Evolutionary conservation across 2,329 filamentous ascomycete genomes (phyloP).

Genomic region (Apiospora saccharicola): DNA sequence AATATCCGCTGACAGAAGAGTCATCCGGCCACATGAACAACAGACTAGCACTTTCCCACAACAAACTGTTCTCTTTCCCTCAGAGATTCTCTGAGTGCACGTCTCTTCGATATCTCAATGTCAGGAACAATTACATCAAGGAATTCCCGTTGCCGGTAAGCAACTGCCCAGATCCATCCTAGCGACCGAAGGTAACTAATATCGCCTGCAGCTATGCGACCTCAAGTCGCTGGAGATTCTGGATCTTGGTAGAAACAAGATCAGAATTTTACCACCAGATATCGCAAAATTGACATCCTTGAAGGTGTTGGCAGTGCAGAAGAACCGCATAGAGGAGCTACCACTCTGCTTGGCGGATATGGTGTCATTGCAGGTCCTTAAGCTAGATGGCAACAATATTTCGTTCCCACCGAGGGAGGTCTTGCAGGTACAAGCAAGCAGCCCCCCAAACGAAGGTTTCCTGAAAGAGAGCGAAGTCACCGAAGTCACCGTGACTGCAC

Average conservation of each 20-base stretch:
- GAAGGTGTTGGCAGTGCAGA: conserved; percentile 87
- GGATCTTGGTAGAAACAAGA: conserved; percentile 88
- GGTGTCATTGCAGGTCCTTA: conserved; percentile 86
- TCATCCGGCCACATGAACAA: conserved; percentile 26
- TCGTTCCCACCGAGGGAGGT: conserved; percentile 78
- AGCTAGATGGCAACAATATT: conserved; percentile 88
- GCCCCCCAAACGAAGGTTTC: conserved; percentile 61
- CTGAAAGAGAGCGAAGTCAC: conserved; percentile 70
- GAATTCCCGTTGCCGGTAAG: conserved; percentile 66
- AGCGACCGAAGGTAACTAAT: conserved; percentile 31
- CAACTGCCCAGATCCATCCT: conserved; percentile 24
- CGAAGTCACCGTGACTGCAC: conserved; percentile 65
- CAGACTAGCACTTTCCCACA: conserved; percentile 84
- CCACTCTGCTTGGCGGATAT: conserved; percentile 88
- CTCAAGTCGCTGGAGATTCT: conserved; percentile 89
- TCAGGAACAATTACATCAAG: conserved; percentile 76
- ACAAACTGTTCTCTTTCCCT: conserved; percentile 75
- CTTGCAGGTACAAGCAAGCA: conserved; percentile 64
- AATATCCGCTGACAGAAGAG: conserved; percentile 23
- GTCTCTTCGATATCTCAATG: conserved; percentile 80
- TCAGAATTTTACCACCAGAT: conserved; percentile 78
- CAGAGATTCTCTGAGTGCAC: conserved; percentile 77
- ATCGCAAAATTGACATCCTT: conserved; percentile 83
- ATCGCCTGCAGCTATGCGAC: conserved; percentile 74
- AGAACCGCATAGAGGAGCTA: conserved; percentile 85